Evolutionary conservation across 2,329 filamentous ascomycete genomes (phyloP), one percentile per base, ranked within the genome.

Genomic region (Cadophora luteo-olivacea): DNA sequence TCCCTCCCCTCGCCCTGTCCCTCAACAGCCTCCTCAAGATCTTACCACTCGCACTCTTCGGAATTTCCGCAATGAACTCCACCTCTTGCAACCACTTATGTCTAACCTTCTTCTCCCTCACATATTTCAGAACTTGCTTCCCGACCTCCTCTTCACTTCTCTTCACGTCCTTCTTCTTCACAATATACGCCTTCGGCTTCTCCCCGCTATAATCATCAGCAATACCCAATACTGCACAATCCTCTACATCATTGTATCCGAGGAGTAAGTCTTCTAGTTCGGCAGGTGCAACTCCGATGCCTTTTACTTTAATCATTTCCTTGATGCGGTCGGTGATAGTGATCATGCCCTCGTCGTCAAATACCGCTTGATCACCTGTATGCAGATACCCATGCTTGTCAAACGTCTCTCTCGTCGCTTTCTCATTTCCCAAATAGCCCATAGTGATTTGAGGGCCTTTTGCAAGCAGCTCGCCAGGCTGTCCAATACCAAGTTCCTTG

Each of bases 291-390:
- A 83, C 81, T 70, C 81, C 80, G 69, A 79, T 80, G 7, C 80
- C 81, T 24, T 79, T 79, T 22, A 82, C 80, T 72, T 83, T 83
- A 69, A 83, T 82, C 67, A 83, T 77, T 74, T 86, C 90, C 83
- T 93, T 93, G 77, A 89, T 88, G 36, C 91, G 85, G 76, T 93
- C 91, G 12, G 92, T 89, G 68, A 93, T 91, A 78, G 97, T 92
- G 51, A 94, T 94, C 70, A 90, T 84, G n/a, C 83, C 78, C 71
- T 88, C 84, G 22, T 87, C 80, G 68, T 85, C 87, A 11, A 86
- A 89, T 51, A 92, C 84, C 0, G 86, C 87, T 77, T 89, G 70
- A 75, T 93, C 91, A 0, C 91, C 91, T 0, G 90, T 92, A 74
- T 87, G 87, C 71, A 93, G 81, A 88, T 89, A 93, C 0, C 89